phyloP scores from a whole-genome alignment of 495 filamentous ascomycete species.

The Aspergillus indologenus region DNA sequence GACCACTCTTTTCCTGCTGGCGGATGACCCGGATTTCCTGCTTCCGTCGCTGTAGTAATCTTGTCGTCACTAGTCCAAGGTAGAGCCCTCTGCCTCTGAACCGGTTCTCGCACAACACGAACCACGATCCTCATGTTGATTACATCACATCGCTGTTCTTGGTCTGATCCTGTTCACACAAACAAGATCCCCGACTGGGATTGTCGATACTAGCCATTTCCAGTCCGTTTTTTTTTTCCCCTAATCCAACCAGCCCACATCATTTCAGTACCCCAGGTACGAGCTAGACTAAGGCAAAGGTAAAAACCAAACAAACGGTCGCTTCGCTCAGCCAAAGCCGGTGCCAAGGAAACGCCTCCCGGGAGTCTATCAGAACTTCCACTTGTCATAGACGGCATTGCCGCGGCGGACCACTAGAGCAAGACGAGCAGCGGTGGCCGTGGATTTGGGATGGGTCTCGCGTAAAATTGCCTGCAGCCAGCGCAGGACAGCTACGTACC shows the following conservation, averaged over 20 bases:
- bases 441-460: slow-evolving; percentile 31
- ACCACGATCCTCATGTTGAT: not conserved
- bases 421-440: slow-evolving; percentile 28
- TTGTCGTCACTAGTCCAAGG: slow-evolving; percentile 1
- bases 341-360: not conserved
- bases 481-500: slow-evolving; percentile 53
- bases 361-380: slow-evolving; percentile 34
- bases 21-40: not conserved
- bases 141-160: not conserved
- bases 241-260: not conserved
- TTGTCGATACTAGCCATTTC: not conserved
- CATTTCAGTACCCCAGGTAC: no score
- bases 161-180: not conserved
- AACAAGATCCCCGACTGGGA: not conserved
- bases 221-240: not conserved
- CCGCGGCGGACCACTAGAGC: slow-evolving; percentile 33
- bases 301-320: not conserved
- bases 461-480: slow-evolving; percentile 56
- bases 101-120: not conserved
- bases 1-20: slow-evolving; percentile 2
- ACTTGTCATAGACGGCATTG: slow-evolving; percentile 36
- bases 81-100: no score
- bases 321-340: not conserved
- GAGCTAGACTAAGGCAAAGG: no score
- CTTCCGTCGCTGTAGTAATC: not conserved